A percentile compares a stretch with the other conserved stretches of the same genome.
Evolutionary conservation across 208 protist genomes (phyloP).

Genomic region (Balamuthia mandrillaris): DNA sequence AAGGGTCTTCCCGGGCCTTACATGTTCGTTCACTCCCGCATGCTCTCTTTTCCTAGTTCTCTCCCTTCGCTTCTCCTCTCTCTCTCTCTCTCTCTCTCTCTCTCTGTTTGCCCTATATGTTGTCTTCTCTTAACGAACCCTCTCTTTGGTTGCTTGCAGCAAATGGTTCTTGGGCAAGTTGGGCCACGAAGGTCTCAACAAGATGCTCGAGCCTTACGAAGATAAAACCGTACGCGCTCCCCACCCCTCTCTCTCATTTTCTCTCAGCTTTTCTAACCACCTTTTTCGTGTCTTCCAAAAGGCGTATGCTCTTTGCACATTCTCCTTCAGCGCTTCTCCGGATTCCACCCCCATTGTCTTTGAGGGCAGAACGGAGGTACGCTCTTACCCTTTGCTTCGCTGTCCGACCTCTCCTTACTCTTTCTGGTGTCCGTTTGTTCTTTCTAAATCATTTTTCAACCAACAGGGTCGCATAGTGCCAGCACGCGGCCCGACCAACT

Average conservation of each 20-base stretch:
- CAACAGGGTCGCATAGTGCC: slow-evolving; percentile 73
- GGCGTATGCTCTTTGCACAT: slow-evolving; percentile 79
- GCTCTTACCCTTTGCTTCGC: neutral
- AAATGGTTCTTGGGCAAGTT: slow-evolving; percentile 95
- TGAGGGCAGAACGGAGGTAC: slow-evolving; percentile 54
- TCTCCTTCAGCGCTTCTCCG: slow-evolving; percentile 68
- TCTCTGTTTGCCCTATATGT: neutral
- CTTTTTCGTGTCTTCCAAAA: neutral
- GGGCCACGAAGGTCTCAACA: slow-evolving; percentile 83
- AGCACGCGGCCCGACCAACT: slow-evolving; percentile 67
- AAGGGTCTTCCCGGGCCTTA: slow-evolving; percentile 94
- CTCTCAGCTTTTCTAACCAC: no score
- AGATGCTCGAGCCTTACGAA: slow-evolving; percentile 84
- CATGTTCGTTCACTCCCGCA: slow-evolving; percentile 68
- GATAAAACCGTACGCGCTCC: slow-evolving; percentile 72
- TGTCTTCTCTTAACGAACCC: neutral
- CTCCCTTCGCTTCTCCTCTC: neutral
- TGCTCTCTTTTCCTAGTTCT: neutral
- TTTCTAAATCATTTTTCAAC: neutral
- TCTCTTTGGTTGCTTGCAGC: slow-evolving; percentile 15
- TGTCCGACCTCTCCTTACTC: neutral
- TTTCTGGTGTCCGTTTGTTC: neutral
- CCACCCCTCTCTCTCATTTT: neutral
- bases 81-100: neutral
- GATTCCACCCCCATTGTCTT: slow-evolving; percentile 66